Base-by-base conservation (phyloP, 2,329 filamentous ascomycete species). In the Sclerotinia sclerotiorum region DNA sequence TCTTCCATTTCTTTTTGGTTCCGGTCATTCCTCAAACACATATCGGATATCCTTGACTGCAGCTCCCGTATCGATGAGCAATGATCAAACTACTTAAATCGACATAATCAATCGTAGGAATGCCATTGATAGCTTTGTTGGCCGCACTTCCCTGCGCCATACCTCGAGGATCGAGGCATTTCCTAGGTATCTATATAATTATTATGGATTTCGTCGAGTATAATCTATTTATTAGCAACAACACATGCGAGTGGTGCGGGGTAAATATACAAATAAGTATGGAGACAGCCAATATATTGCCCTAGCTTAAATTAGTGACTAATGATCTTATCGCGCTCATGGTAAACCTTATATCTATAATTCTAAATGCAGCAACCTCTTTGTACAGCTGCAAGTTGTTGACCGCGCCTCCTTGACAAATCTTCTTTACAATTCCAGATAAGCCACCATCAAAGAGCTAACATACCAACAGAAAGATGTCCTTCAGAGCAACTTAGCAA, bases 81-180 rank as follows among this genome's bases (percentile, higher is more conserved):
- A 51, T 2, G 77, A 70, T 39, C 76, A 72, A 42, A 78, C 66
- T 13, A 74, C 77, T 69, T 78, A 75, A 76, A 78, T 69, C 74
- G 61, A 76, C 75, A 70, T 78, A 78, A 65, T 77, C 74, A 24
- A 76, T 73, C 4, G 70, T 74, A 10, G 78, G 76, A n/a, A 78
- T 70, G 52, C 76, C 76, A n/a, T 76, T 76, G 54, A 78, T 76
- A 52, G 73, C 74, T 46, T 74, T 70, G 71, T 78, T 78, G 55
- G 71, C 73, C 29, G 71, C 69, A 67, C 71, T 68, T 29, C 73
- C 70, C 10, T n/a, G 70, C 73, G 67, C 74, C 73, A 63, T 72
- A 68, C 6, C 63, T 44, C 1, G 51, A 65, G 19, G 51, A 35
- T 44, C 29, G 48, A 55, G 62, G 62, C 51, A 65, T 65, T 32